Evolutionary conservation across 2,329 filamentous ascomycete genomes (phyloP).

Genomic region (Gnomoniopsis sp.): DNA sequence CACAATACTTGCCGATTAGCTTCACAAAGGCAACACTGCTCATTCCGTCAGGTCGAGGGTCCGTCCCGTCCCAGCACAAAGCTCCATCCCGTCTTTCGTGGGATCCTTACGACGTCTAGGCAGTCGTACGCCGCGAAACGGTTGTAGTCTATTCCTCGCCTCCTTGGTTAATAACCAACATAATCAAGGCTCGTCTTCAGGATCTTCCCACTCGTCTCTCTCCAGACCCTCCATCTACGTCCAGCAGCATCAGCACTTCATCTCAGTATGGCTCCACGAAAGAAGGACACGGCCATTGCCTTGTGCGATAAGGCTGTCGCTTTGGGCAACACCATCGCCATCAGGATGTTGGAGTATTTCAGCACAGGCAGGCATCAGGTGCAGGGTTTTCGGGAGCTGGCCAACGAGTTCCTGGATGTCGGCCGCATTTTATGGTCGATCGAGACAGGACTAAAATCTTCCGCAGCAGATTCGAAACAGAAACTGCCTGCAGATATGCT

Average conservation of each 20-base stretch:
- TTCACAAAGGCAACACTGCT: not conserved
- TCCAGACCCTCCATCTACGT: not conserved
- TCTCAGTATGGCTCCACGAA: conserved; percentile 22
- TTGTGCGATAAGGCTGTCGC: conserved; percentile 57
- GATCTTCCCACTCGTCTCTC: not conserved
- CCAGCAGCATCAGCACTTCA: not conserved
- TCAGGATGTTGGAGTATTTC: conserved; percentile 63
- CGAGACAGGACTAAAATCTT: conserved; percentile 54
- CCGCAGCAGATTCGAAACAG: conserved; percentile 44
- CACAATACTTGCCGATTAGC: not conserved
- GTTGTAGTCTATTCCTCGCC: not conserved
- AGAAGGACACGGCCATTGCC: conserved; percentile 35
- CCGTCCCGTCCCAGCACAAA: not conserved
- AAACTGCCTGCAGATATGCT: conserved; percentile 58
- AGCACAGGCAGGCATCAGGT: conserved; percentile 52
- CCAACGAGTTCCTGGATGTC: conserved; percentile 64
- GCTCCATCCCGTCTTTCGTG: not conserved
- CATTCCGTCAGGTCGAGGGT: not conserved
- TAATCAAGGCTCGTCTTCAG: not conserved
- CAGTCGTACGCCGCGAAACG: not conserved
- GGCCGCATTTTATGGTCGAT: conserved; percentile 66
- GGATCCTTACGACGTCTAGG: not conserved
- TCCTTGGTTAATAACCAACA: not conserved
- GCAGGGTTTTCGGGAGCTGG: conserved; percentile 55
- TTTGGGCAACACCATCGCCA: conserved; percentile 61